These are phyloP conservation scores for Acrodontium crateriforme DNA, from an alignment of 2,329 filamentous ascomycete genomes.

Conservation along the genomic window DNA sequence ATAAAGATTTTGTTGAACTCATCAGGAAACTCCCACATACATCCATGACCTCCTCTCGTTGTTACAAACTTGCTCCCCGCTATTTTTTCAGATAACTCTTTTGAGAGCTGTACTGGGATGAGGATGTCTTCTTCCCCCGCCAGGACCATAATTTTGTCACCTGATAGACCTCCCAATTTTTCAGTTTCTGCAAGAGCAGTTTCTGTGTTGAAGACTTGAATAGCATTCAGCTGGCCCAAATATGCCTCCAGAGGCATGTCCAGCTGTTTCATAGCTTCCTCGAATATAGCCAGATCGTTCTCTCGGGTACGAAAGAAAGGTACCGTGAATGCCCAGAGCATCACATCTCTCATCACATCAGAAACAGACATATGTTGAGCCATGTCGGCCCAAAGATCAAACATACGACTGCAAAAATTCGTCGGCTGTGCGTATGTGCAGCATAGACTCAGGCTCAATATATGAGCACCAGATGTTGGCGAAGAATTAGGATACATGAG, in stretches of 20 bases:
- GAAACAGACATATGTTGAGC: conserved; percentile 10
- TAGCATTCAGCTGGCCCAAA: conserved; percentile 13
- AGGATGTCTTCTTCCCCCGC: conserved; percentile 13
- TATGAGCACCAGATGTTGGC: conserved; percentile 2
- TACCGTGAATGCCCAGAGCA: conserved; percentile 15
- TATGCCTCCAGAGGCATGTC: conserved; percentile 11
- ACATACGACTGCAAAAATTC: conserved; percentile 12
- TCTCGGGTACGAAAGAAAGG: conserved; percentile 8
- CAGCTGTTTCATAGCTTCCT: conserved; percentile 10
- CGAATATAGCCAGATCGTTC: conserved; percentile 8
- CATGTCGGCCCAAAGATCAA: conserved; percentile 12
- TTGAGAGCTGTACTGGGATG: conserved; percentile 11
- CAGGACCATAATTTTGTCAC: conserved; percentile 11
- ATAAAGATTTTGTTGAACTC: conserved; percentile 10
- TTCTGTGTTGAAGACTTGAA: conserved; percentile 12
- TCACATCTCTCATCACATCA: conserved; percentile 15
- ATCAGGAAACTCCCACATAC: conserved; percentile 11
- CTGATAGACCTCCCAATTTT: conserved; percentile 7
- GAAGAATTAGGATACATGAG: conserved; percentile 9
- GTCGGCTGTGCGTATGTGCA: conserved; percentile 12
- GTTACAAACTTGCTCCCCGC: conserved; percentile 10
- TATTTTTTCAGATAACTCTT: conserved; percentile 9
- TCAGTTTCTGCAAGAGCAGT: conserved; percentile 5
- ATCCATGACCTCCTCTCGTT: conserved; percentile 12
- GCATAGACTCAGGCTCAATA: conserved; percentile 8